These are phyloP conservation scores for Xylaria sp. DNA, from an alignment of 2,329 filamentous ascomycete species.

Conservation along the genomic window DNA sequence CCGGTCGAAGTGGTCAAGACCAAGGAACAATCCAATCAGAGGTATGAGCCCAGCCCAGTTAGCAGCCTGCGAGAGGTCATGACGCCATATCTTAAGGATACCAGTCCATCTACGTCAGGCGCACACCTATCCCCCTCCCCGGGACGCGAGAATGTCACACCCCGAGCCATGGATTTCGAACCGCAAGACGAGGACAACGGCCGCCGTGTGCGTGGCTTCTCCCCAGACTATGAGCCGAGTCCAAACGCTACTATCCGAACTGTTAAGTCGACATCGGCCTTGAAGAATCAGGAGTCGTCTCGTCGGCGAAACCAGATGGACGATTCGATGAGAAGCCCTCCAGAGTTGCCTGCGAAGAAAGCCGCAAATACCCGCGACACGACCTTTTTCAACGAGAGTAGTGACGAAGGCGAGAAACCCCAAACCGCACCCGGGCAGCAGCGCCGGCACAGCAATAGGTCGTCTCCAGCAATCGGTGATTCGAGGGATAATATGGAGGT, in stretches of 20 bases:
- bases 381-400: constrained; percentile 56
- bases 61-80: constrained; percentile 85
- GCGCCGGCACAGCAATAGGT: constrained; percentile 21
- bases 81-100: constrained; percentile 71
- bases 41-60: constrained; percentile 61
- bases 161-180: constrained; percentile 28
- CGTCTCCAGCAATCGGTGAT: constrained; percentile 7
- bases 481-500: constrained; percentile 6
- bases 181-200: constrained; percentile 35
- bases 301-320: constrained; percentile 31
- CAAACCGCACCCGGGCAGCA: constrained; percentile 1
- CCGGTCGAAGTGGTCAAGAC: constrained; percentile 28
- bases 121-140: constrained; percentile 25
- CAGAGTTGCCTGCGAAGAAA: constrained; percentile 29
- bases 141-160: constrained; percentile 26
- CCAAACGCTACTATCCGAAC: constrained; percentile 71
- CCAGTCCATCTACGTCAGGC: constrained; percentile 18
- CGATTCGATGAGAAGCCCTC: constrained; percentile 28
- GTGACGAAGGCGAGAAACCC: constrained; percentile 46
- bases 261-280: constrained; percentile 53
- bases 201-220: constrained; percentile 63
- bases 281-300: constrained; percentile 32
- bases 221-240: constrained; percentile 74
- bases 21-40: constrained; percentile 34
- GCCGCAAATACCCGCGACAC: constrained; percentile 38